Base-by-base conservation (phyloP, 257 asterid genomes). In the Anisodus acutangulus region DNA sequence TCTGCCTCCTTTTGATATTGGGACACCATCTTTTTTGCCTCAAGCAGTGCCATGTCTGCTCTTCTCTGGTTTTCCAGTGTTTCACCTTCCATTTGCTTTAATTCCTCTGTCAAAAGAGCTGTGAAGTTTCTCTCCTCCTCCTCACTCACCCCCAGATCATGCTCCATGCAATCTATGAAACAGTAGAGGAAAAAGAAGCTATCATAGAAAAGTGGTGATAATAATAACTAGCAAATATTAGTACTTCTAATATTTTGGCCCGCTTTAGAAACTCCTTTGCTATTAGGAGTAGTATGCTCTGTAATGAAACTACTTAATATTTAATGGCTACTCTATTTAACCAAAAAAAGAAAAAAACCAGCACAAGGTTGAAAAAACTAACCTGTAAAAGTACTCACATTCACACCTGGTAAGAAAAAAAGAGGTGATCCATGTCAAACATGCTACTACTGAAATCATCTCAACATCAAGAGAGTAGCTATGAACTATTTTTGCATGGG, bases 1-100 rank as follows among this genome's bases (percentile, higher is more conserved):
- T 88, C 90, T 54, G 93, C 92, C 82, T 92, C 93, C 85, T 84
- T 88, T 83, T 91, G 93, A 82, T 85, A 92, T 58, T 88, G 93
- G 1, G 85, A 85, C 11, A 89, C 87, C 87, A 91, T 85, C 80
- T 64, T 88, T 85, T 82, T 87, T 83, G 83, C 91, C 88, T 85
- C 89, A 12, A 82, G 39, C 9, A 82, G 80, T 67, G 64, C 67
- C 80, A 31, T 55, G 9, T 82, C 86, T 37, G 83, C 86, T 35
- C 31, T 78, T 69, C 49, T 79, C 47, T 84, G 83, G n/a, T 60
- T 84, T 78, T 78, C 86, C 4, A 8, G 22, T 41, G 82, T 70
- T 63, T 84, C 86, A 22, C 8, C n/a, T 78, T 84, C 86, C 79
- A 67, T 60, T 45, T 26, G 22, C 83, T 84, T 64, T 19, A 84